These are phyloP conservation scores for Hymenoscyphus repandus DNA, from an alignment of 2,329 filamentous ascomycete genomes.

Conservation along the genomic window DNA sequence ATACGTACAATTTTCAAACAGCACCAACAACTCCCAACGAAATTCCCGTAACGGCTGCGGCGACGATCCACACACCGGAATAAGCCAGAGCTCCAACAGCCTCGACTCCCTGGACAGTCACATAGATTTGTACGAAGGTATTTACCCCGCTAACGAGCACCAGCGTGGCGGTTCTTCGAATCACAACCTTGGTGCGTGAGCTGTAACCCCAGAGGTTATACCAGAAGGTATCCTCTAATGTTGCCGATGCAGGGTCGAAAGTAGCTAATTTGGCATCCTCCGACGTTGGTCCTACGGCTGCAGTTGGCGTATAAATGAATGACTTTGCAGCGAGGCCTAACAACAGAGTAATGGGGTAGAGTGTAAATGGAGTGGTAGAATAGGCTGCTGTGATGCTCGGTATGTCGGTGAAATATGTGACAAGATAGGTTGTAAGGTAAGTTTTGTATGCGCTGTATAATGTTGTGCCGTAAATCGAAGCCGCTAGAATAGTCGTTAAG, in stretches of 20 bases:
- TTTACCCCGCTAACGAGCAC: conserved; percentile 51
- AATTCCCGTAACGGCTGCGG: conserved; percentile 54
- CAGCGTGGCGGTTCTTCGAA: conserved; percentile 58
- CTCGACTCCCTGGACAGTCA: conserved; percentile 67
- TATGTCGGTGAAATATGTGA: conserved; percentile 69
- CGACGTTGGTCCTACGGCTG: conserved; percentile 43
- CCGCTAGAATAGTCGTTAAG: conserved; percentile 63
- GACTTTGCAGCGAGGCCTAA: conserved; percentile 66
- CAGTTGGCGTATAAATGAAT: conserved; percentile 72
- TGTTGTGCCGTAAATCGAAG: conserved; percentile 68
- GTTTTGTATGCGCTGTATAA: conserved; percentile 65
- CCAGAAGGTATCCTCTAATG: conserved; percentile 62
- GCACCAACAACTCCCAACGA: conserved; percentile 47
- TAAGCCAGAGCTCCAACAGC: conserved; percentile 65
- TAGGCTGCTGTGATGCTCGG: conserved; percentile 64
- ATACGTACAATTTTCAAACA: conserved; percentile 31
- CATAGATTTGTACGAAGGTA: conserved; percentile 59
- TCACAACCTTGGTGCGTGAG: conserved; percentile 55
- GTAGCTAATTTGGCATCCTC: conserved; percentile 45
- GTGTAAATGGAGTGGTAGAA: conserved; percentile 52
- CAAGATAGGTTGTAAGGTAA: conserved; percentile 66
- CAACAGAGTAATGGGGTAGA: conserved; percentile 51
- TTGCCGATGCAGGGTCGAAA: conserved; percentile 62
- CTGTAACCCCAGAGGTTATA: conserved; percentile 70
- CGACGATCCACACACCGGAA: conserved; percentile 68